Percentiles rank a stretch among this genome's conserved stretches.
These are phyloP conservation scores for Escallonia herrerae DNA, from an alignment of 129 eudicot species.

Conservation along the genomic window DNA sequence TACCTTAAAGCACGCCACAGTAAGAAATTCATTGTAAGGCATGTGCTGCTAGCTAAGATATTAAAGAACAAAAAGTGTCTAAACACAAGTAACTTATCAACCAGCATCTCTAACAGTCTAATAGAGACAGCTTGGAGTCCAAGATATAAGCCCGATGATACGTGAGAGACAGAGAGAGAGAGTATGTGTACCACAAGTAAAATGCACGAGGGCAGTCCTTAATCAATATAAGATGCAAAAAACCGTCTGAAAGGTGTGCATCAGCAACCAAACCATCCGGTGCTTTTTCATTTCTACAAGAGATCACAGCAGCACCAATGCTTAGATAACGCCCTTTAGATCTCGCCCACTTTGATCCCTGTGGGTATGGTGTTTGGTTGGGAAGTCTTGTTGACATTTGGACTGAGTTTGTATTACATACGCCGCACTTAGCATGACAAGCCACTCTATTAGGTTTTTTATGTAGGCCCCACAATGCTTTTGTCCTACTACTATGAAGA, in stretches of 20 bases:
- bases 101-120: no score
- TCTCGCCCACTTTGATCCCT: constrained; percentile 63
- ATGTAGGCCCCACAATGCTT: constrained; percentile 35
- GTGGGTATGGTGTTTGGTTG: constrained; percentile 26
- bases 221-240: constrained; percentile 78
- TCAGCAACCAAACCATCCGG: constrained; percentile 97
- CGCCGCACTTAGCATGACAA: constrained; percentile 71
- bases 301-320: constrained; percentile 93
- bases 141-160: no score
- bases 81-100: no score
- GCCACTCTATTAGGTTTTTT: constrained; percentile 39
- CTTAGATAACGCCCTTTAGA: constrained; percentile 77
- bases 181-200: constrained; percentile 58
- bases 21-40: no score
- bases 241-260: constrained; percentile 97
- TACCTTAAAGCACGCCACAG: no score
- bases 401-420: constrained; percentile 37
- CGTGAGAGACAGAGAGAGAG: constrained; percentile 8
- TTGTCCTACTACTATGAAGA: constrained; percentile 26
- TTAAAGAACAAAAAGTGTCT: no score
- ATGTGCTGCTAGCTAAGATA: no score
- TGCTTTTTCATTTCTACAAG: constrained; percentile 95
- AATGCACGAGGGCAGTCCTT: constrained; percentile 86
- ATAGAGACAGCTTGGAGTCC: background rate
- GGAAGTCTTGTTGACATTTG: background rate